Evolutionary conservation across 306 rosid species (phyloP).

Genomic region (Acacia crassicarpa): DNA sequence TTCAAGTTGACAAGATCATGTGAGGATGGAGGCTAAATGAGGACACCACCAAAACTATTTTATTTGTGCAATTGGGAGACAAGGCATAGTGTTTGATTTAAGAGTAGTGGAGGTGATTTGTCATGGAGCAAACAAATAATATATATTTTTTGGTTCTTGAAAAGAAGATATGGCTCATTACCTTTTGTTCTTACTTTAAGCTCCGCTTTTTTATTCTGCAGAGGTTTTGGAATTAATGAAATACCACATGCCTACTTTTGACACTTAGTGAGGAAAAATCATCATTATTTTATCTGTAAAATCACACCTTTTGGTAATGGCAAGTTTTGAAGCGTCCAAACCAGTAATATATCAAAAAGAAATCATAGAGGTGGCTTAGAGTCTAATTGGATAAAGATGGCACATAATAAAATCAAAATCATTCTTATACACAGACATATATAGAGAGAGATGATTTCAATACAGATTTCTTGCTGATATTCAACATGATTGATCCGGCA

Average conservation of each 20-base stretch:
- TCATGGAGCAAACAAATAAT: not conserved
- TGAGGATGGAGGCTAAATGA: not conserved
- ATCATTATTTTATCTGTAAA: not conserved
- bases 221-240: not conserved
- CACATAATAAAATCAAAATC: constrained; percentile 27
- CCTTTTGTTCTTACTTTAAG: not conserved
- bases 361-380: not conserved
- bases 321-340: constrained; percentile 29
- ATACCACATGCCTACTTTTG: not conserved
- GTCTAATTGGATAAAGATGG: constrained; percentile 20
- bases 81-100: constrained; percentile 17
- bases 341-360: not conserved
- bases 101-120: too few relatives aligned
- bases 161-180: not conserved
- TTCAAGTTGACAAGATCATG: constrained; percentile 21
- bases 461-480: not conserved
- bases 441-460: not conserved
- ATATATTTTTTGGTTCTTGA: not conserved
- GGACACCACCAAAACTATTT: not conserved
- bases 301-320: constrained; percentile 14
- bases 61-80: constrained; percentile 13
- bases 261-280: constrained; percentile 14
- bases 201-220: not conserved
- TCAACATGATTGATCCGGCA: not conserved
- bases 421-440: not conserved